Conservation (phyloP, 2,329 filamentous ascomycete species). For the Xylogone sp. region DNA sequence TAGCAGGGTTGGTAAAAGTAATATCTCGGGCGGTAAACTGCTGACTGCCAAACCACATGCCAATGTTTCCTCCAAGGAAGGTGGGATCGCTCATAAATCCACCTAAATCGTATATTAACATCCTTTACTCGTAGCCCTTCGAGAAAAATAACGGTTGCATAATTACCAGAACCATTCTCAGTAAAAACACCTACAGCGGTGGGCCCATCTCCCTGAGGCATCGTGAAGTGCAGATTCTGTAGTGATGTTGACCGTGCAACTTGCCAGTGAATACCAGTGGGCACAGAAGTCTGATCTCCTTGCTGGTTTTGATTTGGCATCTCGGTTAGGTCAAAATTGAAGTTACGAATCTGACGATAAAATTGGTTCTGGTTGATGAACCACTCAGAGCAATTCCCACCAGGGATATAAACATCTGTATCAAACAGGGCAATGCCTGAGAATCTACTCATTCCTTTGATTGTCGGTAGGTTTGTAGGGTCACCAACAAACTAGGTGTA, state of each 20-base stretch:
- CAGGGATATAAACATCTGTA: slow-evolving; percentile 31
- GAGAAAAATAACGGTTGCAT: too few species aligned
- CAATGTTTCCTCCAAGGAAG: slow-evolving; percentile 58
- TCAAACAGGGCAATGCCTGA: slow-evolving; percentile 82
- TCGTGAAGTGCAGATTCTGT: slow-evolving; percentile 48
- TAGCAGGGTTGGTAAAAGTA: slow-evolving; percentile 34
- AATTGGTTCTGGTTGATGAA: slow-evolving; percentile 2
- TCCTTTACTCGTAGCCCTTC: too few species aligned
- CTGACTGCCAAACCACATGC: slow-evolving; percentile 60
- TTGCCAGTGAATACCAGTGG: slow-evolving; percentile 55
- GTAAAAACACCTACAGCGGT: slow-evolving; percentile 54
- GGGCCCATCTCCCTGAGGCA: slow-evolving; percentile 27
- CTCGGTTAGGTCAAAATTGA: slow-evolving; percentile 51
- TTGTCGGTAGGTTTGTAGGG: slow-evolving; percentile 77
- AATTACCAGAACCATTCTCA: slow-evolving; percentile 47
- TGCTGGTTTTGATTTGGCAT: not conserved
- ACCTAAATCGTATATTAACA: too few species aligned
- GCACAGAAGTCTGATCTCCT: too few species aligned
- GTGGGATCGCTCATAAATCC: slow-evolving; percentile 51
- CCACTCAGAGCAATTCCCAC: not conserved
- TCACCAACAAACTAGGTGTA: slow-evolving; percentile 5
- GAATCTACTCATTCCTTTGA: slow-evolving; percentile 71
- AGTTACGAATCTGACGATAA: slow-evolving; percentile 47
- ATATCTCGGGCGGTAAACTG: slow-evolving; percentile 60
- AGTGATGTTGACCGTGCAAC: slow-evolving; percentile 50